Evolutionary conservation across 805 yeast genomes (phyloP).

Genomic region (Lachancea quebecensis): DNA sequence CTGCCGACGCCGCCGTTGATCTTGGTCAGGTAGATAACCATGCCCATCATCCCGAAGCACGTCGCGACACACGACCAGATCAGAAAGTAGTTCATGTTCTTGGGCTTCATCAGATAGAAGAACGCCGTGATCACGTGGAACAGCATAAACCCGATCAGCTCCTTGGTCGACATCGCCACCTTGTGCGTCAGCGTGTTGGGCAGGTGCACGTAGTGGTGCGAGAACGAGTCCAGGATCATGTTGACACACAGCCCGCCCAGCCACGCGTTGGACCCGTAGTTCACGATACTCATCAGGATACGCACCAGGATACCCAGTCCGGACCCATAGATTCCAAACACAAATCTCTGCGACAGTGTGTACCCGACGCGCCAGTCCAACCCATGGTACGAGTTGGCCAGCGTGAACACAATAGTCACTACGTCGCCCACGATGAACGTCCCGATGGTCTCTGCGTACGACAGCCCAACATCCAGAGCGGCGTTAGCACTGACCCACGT

Average conservation of each 20-base stretch:
- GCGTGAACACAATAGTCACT: slow-evolving; percentile 37
- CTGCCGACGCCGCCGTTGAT: slow-evolving; percentile 34
- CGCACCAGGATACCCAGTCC: slow-evolving; percentile 35
- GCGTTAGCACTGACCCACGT: slow-evolving; percentile 43
- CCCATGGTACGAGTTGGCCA: slow-evolving; percentile 44
- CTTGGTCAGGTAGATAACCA: slow-evolving; percentile 32
- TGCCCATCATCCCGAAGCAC: slow-evolving; percentile 37
- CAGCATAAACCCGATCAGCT: slow-evolving; percentile 36
- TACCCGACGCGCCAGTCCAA: slow-evolving; percentile 43
- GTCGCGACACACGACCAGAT: slow-evolving; percentile 34
- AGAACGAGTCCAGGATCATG: slow-evolving; percentile 34
- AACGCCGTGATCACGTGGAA: slow-evolving; percentile 37
- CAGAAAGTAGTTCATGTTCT: slow-evolving; percentile 34
- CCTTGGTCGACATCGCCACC: slow-evolving; percentile 36
- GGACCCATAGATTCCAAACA: slow-evolving; percentile 42
- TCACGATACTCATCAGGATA: slow-evolving; percentile 36
- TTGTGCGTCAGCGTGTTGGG: slow-evolving; percentile 33
- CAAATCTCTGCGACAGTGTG: slow-evolving; percentile 40
- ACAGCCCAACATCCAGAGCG: slow-evolving; percentile 38
- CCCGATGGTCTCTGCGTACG: slow-evolving; percentile 41
- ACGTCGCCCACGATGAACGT: slow-evolving; percentile 42
- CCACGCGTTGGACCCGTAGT: slow-evolving; percentile 39
- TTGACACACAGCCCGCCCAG: slow-evolving; percentile 38
- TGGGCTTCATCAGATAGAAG: slow-evolving; percentile 38
- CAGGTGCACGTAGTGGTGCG: slow-evolving; percentile 32